Base-by-base conservation (phyloP, 345 rosid species). In the Gossypium turneri region DNA sequence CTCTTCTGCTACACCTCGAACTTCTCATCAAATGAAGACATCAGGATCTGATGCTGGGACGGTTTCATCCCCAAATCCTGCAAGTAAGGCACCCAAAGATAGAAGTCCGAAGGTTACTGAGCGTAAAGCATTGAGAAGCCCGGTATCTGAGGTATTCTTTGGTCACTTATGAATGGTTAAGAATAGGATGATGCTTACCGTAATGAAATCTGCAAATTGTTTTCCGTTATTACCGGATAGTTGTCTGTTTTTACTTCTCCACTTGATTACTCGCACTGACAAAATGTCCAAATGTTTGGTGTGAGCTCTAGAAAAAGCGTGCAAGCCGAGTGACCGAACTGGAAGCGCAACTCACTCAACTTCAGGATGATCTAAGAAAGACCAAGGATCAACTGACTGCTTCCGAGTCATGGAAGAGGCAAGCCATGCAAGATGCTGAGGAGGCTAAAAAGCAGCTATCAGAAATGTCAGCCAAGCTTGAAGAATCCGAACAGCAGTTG, bases 311-410 rank as follows among this genome's bases (percentile, higher is more conserved):
- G 92, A 94, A 89, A 82, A 91, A 86, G 78, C 83, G 91, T 34
- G 78, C 85, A 7, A 75, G 84, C 50, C 85, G 75, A 78, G 78
- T 89, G 74, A 75, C 86, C 0, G 93, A 91, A 78, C 78, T 89
- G 79, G 94, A 87, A 76, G 78, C 87, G 38, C 97, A 90, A 85
- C 72, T 90, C 45, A 58, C 86, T 76, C 94, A 88, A 76, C 92
- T 95, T 59, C 93, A 88, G 81, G 97, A 89, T 63, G 97, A 93
- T 67, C 88, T 95, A 15, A 90, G 87, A 83, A 95, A 79, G 83
- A 85, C 87, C 9, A 95, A 89, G 80, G 95, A 91, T 34, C 90
- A 93, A 76, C 82, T 93, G 72, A 89, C 45, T 16, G 75, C 86
- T 20, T 87, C 97, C 3, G 99, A 95, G 81, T 82, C 92, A 6